Percentiles rank a stretch among this genome's conserved stretches.
These are phyloP conservation scores for Artemisia tridentata DNA, from an alignment of 129 eudicot genomes.

Conservation along the genomic window DNA sequence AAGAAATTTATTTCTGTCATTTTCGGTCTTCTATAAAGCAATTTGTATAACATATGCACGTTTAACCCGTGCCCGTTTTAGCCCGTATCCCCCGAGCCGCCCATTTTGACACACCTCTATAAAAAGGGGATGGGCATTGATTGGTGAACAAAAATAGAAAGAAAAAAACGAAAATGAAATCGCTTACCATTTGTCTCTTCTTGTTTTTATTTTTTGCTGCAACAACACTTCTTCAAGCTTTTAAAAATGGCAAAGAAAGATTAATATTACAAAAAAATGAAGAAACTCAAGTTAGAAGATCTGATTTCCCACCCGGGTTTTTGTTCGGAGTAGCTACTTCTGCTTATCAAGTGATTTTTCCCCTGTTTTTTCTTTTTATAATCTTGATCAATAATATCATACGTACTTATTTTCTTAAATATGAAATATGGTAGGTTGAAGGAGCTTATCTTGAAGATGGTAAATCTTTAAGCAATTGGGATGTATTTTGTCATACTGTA, in stretches of 20 bases:
- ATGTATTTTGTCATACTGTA: constrained; percentile 44
- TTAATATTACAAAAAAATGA: constrained; percentile 12
- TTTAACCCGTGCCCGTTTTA: too few species aligned
- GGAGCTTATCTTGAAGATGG: constrained; percentile 88
- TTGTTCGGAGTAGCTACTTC: constrained; percentile 78
- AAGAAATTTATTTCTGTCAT: too few species aligned
- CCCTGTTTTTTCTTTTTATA: not conserved
- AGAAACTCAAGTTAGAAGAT: constrained; percentile 31
- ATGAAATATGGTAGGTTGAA: constrained; percentile 53
- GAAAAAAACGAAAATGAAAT: constrained; percentile 1
- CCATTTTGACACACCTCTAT: too few species aligned
- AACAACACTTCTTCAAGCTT: constrained; percentile 17
- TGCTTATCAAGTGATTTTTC: constrained; percentile 60
- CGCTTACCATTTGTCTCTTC: constrained; percentile 8
- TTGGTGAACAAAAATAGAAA: not conserved
- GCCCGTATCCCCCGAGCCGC: too few species aligned
- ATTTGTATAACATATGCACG: too few species aligned
- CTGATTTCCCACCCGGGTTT: constrained; percentile 73
- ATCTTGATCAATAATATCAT: not conserved
- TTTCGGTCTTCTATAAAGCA: too few species aligned
- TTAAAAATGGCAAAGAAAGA: constrained; percentile 5
- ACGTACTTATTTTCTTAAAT: not conserved
- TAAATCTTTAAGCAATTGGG: constrained; percentile 73
- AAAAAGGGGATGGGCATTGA: too few species aligned
- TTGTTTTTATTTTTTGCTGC: constrained; percentile 18